phyloP scores from a whole-genome alignment of 2,329 filamentous ascomycete species.

The Penicillium sclerotiorum region DNA sequence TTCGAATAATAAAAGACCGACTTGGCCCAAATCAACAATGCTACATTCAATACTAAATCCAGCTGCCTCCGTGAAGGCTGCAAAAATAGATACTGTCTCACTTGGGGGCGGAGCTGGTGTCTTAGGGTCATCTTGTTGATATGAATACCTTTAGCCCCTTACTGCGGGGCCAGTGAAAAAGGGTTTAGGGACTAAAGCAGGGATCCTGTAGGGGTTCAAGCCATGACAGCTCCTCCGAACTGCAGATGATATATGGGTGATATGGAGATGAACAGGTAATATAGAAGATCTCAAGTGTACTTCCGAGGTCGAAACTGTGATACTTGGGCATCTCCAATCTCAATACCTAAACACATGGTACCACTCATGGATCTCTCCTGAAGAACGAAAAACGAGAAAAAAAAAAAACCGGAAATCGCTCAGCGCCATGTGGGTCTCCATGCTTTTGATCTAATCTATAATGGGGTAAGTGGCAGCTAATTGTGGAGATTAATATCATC shows the following conservation, averaged over 20 bases:
- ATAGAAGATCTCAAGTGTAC: no score
- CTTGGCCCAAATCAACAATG: no score
- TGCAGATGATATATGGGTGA: no score
- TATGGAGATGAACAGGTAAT: no score
- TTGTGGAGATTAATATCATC: neutral
- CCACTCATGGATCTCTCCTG: neutral
- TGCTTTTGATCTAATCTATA: conserved; percentile 11
- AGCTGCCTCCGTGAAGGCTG: neutral
- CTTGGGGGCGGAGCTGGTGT: neutral
- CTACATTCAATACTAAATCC: neutral
- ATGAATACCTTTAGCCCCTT: neutral
- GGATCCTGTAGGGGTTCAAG: no score
- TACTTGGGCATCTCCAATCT: no score
- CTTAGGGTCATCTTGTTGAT: neutral
- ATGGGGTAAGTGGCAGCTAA: conserved; percentile 12
- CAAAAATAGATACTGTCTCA: conserved; percentile 4
- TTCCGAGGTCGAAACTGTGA: no score
- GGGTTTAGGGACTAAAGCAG: no score
- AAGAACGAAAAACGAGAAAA: neutral
- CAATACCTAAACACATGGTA: neutral
- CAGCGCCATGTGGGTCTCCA: conserved; percentile 20
- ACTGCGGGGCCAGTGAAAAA: neutral
- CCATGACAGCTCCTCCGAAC: no score
- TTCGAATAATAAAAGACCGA: no score
- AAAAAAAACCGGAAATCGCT: conserved; percentile 16